Evolutionary conservation across 306 rosid species (phyloP).

Genomic region (Morella rubra): DNA sequence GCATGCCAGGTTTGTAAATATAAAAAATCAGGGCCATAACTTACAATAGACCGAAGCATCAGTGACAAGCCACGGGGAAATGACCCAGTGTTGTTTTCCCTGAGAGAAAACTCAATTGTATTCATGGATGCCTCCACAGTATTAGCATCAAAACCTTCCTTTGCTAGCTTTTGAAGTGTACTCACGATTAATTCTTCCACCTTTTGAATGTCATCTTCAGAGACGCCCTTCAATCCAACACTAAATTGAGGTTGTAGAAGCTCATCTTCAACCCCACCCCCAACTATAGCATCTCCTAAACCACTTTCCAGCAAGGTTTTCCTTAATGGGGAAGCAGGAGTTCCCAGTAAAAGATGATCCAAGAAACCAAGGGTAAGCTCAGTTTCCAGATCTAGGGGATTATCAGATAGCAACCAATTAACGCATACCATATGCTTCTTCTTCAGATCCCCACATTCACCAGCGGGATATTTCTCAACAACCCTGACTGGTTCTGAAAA

Average conservation of each 20-base stretch:
- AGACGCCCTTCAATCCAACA: slow-evolving; percentile 87
- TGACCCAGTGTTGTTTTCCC: slow-evolving; percentile 98
- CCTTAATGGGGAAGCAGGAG: slow-evolving; percentile 96
- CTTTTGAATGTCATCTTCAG: slow-evolving; percentile 71
- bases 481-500: slow-evolving; percentile 80
- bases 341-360: slow-evolving; percentile 97
- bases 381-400: slow-evolving; percentile 85
- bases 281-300: slow-evolving; percentile 95
- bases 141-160: slow-evolving; percentile 85
- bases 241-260: slow-evolving; percentile 97
- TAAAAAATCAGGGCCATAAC: slow-evolving; percentile 26
- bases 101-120: slow-evolving; percentile 94
- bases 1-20: slow-evolving; percentile 13
- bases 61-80: slow-evolving; percentile 96
- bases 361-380: slow-evolving; percentile 78
- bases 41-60: slow-evolving; percentile 95
- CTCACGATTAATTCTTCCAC: slow-evolving; percentile 71
- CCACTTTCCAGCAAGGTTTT: slow-evolving; percentile 93
- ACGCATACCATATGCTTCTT: slow-evolving; percentile 89
- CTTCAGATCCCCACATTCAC: slow-evolving; percentile 78
- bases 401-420: slow-evolving; percentile 92
- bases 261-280: slow-evolving; percentile 97
- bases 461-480: slow-evolving; percentile 88
- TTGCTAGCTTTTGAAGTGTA: slow-evolving; percentile 67
- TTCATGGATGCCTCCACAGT: slow-evolving; percentile 99